Percentiles rank a stretch among this genome's conserved stretches.
phyloP scores from a whole-genome alignment of 1,139 yeast species.

The Pichia sp. region DNA sequence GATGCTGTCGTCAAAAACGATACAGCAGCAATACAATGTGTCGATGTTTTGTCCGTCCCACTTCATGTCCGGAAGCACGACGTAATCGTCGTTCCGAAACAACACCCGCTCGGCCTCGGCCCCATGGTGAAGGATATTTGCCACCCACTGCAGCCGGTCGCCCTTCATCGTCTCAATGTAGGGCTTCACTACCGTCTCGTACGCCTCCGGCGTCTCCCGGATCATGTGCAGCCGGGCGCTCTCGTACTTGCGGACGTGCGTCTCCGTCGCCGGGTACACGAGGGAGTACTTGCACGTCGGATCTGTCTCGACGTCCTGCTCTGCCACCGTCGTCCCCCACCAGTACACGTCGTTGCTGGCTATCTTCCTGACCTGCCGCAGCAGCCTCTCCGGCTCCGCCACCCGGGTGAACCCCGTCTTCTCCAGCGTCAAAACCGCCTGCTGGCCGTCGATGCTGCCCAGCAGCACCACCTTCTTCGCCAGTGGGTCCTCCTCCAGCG shows the following conservation, averaged over 20 bases:
- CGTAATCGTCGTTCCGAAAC: constrained; percentile 57
- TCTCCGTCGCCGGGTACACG: constrained; percentile 85
- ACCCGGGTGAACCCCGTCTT: constrained; percentile 65
- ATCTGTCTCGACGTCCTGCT: constrained; percentile 41
- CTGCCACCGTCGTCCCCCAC: constrained; percentile 64
- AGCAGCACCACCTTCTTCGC: constrained; percentile 59
- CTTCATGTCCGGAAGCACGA: constrained; percentile 76
- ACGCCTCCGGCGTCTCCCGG: constrained; percentile 76
- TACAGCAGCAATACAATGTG: constrained; percentile 70
- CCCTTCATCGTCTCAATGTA: constrained; percentile 76
- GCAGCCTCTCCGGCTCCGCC: constrained; percentile 1
- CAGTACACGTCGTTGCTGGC: constrained; percentile 77
- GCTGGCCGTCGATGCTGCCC: constrained; percentile 55
- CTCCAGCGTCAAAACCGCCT: constrained; percentile 72
- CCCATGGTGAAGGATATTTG: constrained; percentile 74
- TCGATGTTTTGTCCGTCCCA: constrained; percentile 81
- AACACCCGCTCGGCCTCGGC: constrained; percentile 80
- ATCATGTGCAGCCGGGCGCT: constrained; percentile 56
- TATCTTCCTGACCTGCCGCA: constrained; percentile 38
- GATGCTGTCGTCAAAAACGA: constrained; percentile 70
- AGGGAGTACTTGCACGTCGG: constrained; percentile 73
- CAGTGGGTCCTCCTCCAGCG: constrained; percentile 56
- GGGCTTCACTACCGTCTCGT: constrained; percentile 58
- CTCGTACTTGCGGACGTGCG: constrained; percentile 73
- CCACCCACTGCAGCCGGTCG: constrained; percentile 82